These are phyloP conservation scores for Colletotrichum sp. DNA, from an alignment of 2,329 filamentous ascomycete species.

Conservation along the genomic window DNA sequence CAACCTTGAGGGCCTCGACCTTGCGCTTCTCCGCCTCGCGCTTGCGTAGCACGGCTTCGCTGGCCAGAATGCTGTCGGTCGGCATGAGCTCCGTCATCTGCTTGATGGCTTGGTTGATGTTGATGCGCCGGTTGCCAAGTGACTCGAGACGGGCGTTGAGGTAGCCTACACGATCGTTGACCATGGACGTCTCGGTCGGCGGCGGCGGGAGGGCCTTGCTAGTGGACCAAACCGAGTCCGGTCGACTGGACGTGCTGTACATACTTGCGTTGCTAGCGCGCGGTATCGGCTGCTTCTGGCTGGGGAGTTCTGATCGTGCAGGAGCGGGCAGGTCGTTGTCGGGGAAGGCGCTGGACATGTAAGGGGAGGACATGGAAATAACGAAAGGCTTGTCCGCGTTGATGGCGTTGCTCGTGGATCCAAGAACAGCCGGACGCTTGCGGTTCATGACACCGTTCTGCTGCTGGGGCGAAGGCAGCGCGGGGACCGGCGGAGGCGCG, in stretches of 20 bases:
- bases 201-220: slow-evolving; percentile 67
- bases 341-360: slow-evolving; percentile 31
- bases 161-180: slow-evolving; percentile 68
- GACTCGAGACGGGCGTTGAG: slow-evolving; percentile 71
- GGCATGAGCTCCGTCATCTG: slow-evolving; percentile 83
- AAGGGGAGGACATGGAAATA: slow-evolving; percentile 38
- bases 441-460: slow-evolving; percentile 43
- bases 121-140: slow-evolving; percentile 70
- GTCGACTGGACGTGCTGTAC: slow-evolving; percentile 13
- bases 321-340: slow-evolving; percentile 10
- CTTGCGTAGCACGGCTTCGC: slow-evolving; percentile 64
- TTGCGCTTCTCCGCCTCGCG: slow-evolving; percentile 66
- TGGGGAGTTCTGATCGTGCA: slow-evolving; percentile 17
- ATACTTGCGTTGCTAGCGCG: slow-evolving; percentile 1
- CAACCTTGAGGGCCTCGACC: slow-evolving; percentile 67
- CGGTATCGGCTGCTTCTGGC: slow-evolving; percentile 8
- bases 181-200: slow-evolving; percentile 61
- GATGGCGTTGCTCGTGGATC: slow-evolving; percentile 22
- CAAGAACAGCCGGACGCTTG: slow-evolving; percentile 36
- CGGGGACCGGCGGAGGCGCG: slow-evolving; percentile 40
- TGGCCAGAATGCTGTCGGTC: slow-evolving; percentile 70
- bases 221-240: slow-evolving; percentile 38
- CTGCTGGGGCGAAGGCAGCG: slow-evolving; percentile 39
- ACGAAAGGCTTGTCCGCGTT: slow-evolving; percentile 30
- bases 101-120: slow-evolving; percentile 74